These are phyloP conservation scores for Fragilariopsis cylindrus DNA, from an alignment of 108 stramenopile species.

Conservation along the genomic window DNA sequence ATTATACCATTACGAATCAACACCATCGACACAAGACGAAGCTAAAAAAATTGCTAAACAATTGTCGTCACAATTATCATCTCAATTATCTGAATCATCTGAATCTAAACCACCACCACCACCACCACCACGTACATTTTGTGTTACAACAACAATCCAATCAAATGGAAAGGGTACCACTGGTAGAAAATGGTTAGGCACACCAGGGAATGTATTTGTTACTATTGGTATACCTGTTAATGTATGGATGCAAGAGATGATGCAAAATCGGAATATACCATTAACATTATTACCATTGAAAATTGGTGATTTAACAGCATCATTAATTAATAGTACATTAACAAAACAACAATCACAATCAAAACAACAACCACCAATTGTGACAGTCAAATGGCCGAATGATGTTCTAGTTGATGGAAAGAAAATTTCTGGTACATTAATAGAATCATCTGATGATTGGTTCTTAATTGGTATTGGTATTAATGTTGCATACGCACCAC, in stretches of 20 bases:
- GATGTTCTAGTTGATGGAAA: constrained; percentile 75
- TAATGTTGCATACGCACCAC: constrained; percentile 86
- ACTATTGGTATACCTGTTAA: constrained; percentile 49
- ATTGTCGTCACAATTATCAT: not conserved
- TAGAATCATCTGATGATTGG: constrained; percentile 66
- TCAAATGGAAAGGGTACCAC: constrained; percentile 56
- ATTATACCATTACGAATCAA: constrained; percentile 22
- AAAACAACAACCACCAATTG: not conserved
- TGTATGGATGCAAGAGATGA: constrained; percentile 10
- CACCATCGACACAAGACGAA: constrained; percentile 62
- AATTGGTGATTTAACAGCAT: constrained; percentile 50
- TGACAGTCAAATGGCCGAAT: constrained; percentile 93
- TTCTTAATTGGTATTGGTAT: constrained; percentile 92
- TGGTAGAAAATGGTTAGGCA: constrained; percentile 55
- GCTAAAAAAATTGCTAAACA: constrained; percentile 29
- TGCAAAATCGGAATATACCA: constrained; percentile 28
- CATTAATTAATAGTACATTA: not conserved
- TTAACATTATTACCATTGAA: constrained; percentile 56
- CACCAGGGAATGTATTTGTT: constrained; percentile 55
- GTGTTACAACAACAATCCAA: constrained; percentile 47
- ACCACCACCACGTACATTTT: constrained; percentile 14
- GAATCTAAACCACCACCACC: not conserved
- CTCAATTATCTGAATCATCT: not conserved
- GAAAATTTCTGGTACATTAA: constrained; percentile 70
- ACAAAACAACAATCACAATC: not conserved